phyloP scores from a whole-genome alignment of 331 rosid genomes.

The Erythrophleum ivorense region DNA sequence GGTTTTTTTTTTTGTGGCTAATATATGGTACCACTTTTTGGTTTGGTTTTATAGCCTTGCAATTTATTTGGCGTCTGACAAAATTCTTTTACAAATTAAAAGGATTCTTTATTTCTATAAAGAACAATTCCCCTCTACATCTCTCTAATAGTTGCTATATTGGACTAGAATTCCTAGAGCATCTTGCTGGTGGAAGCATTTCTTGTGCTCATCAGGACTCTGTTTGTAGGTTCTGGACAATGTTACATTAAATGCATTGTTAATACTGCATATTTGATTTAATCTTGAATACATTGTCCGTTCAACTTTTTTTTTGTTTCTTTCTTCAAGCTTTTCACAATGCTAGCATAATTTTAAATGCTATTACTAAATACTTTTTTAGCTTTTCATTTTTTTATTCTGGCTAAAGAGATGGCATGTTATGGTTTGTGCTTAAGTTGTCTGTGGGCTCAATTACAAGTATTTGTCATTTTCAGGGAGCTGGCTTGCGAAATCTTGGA shows the following conservation, averaged over 20 bases:
- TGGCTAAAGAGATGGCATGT: neutral
- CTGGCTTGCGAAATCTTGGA: slow-evolving; percentile 83
- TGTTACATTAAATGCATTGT: neutral
- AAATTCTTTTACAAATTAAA: neutral
- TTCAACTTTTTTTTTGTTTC: too few relatives aligned
- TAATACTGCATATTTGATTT: neutral
- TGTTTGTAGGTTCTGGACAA: slow-evolving; percentile 10
- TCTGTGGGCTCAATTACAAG: neutral
- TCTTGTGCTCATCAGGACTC: neutral
- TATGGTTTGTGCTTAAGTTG: neutral
- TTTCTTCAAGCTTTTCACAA: neutral
- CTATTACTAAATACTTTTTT: neutral
- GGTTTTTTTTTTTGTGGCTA: neutral
- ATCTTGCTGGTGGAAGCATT: neutral
- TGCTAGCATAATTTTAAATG: neutral
- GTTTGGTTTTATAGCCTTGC: neutral
- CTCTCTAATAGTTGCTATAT: neutral
- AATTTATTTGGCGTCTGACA: neutral
- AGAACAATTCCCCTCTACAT: too few relatives aligned
- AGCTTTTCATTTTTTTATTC: neutral
- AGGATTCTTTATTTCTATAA: neutral
- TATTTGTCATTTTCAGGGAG: slow-evolving; percentile 66
- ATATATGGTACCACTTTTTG: too few relatives aligned
- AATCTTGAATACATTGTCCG: neutral
- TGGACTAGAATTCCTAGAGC: neutral